Conservation (phyloP, 2,329 filamentous ascomycete species). For the Rhynchosporium agropyri region DNA sequence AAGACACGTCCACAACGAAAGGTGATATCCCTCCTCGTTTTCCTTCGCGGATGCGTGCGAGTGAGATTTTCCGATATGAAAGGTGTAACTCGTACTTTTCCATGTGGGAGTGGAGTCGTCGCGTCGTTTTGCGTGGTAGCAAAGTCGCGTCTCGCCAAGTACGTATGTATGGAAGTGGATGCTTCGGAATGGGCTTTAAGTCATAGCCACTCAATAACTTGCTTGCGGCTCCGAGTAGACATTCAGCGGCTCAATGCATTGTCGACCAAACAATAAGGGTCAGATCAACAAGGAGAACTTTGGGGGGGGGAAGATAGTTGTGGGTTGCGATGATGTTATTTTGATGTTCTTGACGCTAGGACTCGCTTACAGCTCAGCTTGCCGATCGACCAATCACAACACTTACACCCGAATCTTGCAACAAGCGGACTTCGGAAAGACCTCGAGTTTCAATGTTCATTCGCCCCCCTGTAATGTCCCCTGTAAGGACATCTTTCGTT, state of each 20-base stretch:
- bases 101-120: not conserved
- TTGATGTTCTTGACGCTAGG: slow-evolving; percentile 10
- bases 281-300: too few relatives aligned
- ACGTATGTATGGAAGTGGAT: not conserved
- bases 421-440: not conserved
- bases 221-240: too few relatives aligned
- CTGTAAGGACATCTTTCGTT: not conserved
- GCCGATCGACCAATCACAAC: slow-evolving; percentile 9
- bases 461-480: slow-evolving; percentile 10
- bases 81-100: not conserved
- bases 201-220: too few relatives aligned
- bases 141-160: not conserved
- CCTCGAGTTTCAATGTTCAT: slow-evolving; percentile 4
- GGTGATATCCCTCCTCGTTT: not conserved
- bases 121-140: not conserved
- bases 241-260: too few relatives aligned
- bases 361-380: slow-evolving; percentile 12
- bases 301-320: not conserved
- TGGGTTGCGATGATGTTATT: slow-evolving; percentile 1
- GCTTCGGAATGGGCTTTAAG: too few relatives aligned
- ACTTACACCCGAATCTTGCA: not conserved
- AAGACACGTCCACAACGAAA: too few relatives aligned
- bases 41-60: not conserved
- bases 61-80: not conserved
- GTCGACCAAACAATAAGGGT: too few relatives aligned